A percentile compares a stretch with the other conserved stretches of the same genome.
Evolutionary conservation across 192 early-diverging fungal species (phyloP).

Genomic region (Podochytrium sp.): DNA sequence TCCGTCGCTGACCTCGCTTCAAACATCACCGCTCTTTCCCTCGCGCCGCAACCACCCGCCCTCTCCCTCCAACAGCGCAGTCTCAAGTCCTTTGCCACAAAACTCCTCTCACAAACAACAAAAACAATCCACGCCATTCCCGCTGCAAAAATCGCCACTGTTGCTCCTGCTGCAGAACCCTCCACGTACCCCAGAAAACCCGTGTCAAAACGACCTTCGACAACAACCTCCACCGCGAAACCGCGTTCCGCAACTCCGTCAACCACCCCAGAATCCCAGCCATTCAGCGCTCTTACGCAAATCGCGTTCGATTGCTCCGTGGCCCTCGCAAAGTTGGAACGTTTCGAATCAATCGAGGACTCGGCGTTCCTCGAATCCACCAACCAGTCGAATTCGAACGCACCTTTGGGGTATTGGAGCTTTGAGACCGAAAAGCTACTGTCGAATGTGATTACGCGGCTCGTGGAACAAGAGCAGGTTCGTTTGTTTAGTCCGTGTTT

Average conservation of each 20-base stretch:
- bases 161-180: background rate
- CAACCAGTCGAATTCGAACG: background rate
- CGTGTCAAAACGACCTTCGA: background rate
- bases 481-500: background rate
- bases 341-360: background rate
- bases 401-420: background rate
- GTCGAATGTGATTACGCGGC: slow-evolving; percentile 8
- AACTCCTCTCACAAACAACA: background rate
- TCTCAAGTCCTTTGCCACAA: background rate
- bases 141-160: background rate
- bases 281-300: background rate
- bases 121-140: background rate
- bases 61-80: background rate
- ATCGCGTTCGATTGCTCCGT: background rate
- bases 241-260: background rate
- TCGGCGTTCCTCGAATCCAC: background rate
- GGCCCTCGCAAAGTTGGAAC: background rate
- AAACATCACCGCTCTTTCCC: too few relatives aligned
- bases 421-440: slow-evolving; percentile 20
- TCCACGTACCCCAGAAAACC: background rate
- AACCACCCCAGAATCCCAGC: background rate
- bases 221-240: background rate
- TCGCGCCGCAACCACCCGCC: too few relatives aligned
- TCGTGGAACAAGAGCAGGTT: slow-evolving; percentile 13
- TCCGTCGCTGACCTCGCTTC: too few relatives aligned